Percentiles rank a stretch among this genome's conserved stretches.
Evolutionary conservation across 371 early-diverging fungal species (phyloP).

Genomic region (Apophysomyces elegans): DNA sequence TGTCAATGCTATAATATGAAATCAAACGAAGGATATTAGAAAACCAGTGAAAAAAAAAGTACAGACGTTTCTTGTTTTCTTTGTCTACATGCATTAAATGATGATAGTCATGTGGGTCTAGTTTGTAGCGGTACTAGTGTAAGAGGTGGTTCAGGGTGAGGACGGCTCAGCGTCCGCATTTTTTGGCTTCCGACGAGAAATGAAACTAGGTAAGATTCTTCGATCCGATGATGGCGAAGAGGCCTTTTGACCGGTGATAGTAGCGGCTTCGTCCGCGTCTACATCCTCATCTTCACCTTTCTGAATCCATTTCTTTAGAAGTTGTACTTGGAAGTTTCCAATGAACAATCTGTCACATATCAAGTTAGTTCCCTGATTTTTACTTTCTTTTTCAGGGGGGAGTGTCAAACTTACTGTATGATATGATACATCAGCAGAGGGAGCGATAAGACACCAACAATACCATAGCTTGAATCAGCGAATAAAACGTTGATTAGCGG

Average conservation of each 20-base stretch:
- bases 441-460: slow-evolving; percentile 64
- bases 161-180: slow-evolving; percentile 4
- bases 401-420: slow-evolving; percentile 57
- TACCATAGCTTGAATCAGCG: slow-evolving; percentile 38
- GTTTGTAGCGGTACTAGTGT: not conserved
- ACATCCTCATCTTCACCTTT: slow-evolving; percentile 29
- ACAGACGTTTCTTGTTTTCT: not conserved
- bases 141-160: not conserved
- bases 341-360: slow-evolving; percentile 49
- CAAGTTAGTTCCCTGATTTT: not conserved
- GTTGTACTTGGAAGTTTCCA: slow-evolving; percentile 64
- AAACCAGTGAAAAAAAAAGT: not conserved
- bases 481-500: slow-evolving; percentile 80
- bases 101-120: not conserved
- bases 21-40: not conserved
- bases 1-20: no score
- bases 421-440: slow-evolving; percentile 78
- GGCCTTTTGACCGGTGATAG: not conserved
- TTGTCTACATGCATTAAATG: slow-evolving; percentile 3
- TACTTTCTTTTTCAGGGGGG: not conserved
- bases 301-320: slow-evolving; percentile 63
- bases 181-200: not conserved
- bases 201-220: not conserved
- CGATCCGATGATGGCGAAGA: slow-evolving; percentile 5
- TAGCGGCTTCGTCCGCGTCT: not conserved